Evolutionary conservation across 73 alveolate species (phyloP), one percentile per base, ranked within the genome.

Genomic region (Blepharisma stoltei): DNA sequence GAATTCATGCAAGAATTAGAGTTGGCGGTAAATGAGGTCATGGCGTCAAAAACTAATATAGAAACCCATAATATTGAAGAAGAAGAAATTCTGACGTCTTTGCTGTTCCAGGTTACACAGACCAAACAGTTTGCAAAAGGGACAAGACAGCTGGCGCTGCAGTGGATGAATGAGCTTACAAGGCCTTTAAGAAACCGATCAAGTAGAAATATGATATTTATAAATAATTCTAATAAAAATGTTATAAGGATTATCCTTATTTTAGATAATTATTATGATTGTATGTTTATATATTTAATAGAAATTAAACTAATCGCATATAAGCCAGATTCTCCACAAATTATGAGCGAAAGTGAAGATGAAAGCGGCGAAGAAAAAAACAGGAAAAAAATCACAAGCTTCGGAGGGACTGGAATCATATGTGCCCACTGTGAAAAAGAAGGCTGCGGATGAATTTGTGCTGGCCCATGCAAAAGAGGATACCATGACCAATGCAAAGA

Each of bases 401-500:
- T 77, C 49, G 86, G 76, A 32, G 83, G 83, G 54, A 78, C 71
- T 41, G 90, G 90, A 5, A 78, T 83, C 6, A 77, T 90, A 6
- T 89, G 96, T 77, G 76, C 87, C 41, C 83, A 60, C 20, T 90
- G 97, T 48, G 95, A 86, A 49, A 79, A 83, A 37, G 78, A 84
- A 45, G 81, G 80, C 32, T 60, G 82, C 27, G 54, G 83, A 6
- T 55, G 49, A 5, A 66, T 68, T 48, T 91, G 97, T 79, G 50
- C 82, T 77, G 94, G 95, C 43, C 94, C 91, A 55, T 91, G 97
- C 65, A 81, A 86, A 69, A 88, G 94, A 73, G 81, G 79, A 52
- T 91, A 75, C 84, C 97, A 91, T 67, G 84, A 65, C 6, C 78
- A 70, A 4, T 91, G 97, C 77, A 91, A 83, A 76, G 90, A 89